A percentile compares a stretch with the other conserved stretches of the same genome.
phyloP scores from a whole-genome alignment of 805 yeast species.

The Ogataea nitratoaversa region DNA sequence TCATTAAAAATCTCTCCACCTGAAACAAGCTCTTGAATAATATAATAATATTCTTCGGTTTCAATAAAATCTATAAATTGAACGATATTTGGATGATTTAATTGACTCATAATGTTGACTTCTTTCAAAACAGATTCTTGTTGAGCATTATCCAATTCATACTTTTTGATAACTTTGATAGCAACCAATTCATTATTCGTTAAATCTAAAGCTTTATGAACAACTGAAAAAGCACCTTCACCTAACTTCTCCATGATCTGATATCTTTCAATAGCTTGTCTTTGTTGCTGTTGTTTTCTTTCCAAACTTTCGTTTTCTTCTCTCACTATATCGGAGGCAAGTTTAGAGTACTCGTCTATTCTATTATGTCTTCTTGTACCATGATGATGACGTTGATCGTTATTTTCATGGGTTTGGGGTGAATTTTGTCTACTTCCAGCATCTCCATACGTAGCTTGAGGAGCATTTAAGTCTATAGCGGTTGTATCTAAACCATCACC shows the following conservation, averaged over 20 bases:
- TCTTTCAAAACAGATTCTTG: slow-evolving; percentile 74
- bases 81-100: slow-evolving; percentile 62
- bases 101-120: slow-evolving; percentile 67
- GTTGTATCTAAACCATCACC: background rate
- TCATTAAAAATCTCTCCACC: slow-evolving; percentile 84
- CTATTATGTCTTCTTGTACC: slow-evolving; percentile 17
- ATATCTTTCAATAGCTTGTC: slow-evolving; percentile 33
- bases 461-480: background rate
- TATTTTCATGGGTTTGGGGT: too few species aligned
- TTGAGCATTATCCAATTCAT: slow-evolving; percentile 58
- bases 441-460: too few species aligned
- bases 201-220: slow-evolving; percentile 43
- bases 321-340: slow-evolving; percentile 31
- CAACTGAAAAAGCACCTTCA: slow-evolving; percentile 59
- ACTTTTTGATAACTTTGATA: slow-evolving; percentile 61
- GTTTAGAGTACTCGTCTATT: slow-evolving; percentile 25
- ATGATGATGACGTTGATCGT: slow-evolving; percentile 3
- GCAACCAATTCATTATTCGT: slow-evolving; percentile 42
- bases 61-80: slow-evolving; percentile 64
- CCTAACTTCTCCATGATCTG: slow-evolving; percentile 46
- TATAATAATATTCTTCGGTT: slow-evolving; percentile 55
- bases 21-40: slow-evolving; percentile 65
- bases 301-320: slow-evolving; percentile 25
- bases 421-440: too few species aligned
- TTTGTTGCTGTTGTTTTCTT: slow-evolving; percentile 17